Percentiles rank a stretch among this genome's conserved stretches.
Conservation (phyloP, 106 monocot species). For the Dactylorhiza incarnata region DNA sequence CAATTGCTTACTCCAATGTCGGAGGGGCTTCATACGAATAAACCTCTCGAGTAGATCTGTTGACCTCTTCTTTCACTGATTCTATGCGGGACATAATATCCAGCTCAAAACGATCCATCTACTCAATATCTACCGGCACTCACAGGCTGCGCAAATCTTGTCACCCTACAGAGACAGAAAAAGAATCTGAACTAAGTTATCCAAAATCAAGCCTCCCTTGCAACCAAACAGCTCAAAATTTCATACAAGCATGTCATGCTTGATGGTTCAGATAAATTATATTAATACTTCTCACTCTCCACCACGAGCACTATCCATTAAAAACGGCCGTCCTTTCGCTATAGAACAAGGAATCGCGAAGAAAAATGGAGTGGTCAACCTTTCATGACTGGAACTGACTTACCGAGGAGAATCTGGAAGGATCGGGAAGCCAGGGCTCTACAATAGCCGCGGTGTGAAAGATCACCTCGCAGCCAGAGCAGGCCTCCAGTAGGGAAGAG, state of each 20-base stretch:
- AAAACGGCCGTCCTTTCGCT: not conserved
- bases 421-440: constrained; percentile 84
- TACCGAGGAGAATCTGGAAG: constrained; percentile 61
- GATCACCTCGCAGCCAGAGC: constrained; percentile 57
- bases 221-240: not conserved
- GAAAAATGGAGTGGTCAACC: not conserved
- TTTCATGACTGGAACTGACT: not conserved
- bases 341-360: not conserved
- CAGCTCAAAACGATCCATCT: no score
- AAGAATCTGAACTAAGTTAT: not conserved
- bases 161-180: not conserved
- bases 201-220: not conserved
- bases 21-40: no score
- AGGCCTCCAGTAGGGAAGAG: constrained; percentile 48
- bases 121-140: no score
- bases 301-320: not conserved
- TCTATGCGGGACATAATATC: no score
- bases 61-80: no score
- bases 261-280: not conserved
- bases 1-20: no score
- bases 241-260: not conserved
- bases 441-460: constrained; percentile 82
- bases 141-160: no score
- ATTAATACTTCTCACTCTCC: not conserved
- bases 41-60: no score